Evolutionary conservation across 2,329 filamentous ascomycete genomes (phyloP).

Genomic region (Coleophoma eucalyptorum): DNA sequence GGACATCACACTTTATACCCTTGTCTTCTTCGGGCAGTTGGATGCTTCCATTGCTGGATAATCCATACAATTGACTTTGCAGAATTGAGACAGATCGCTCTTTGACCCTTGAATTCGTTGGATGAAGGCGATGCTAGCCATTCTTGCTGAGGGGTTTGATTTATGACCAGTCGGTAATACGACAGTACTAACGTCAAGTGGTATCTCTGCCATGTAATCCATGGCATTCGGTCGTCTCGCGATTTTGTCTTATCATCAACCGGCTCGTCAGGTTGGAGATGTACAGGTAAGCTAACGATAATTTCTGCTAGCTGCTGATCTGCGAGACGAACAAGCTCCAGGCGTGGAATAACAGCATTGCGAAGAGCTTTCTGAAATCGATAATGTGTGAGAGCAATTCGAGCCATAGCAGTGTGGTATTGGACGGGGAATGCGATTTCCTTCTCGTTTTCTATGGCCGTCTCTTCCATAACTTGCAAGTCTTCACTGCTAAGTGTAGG

Average conservation of each 20-base stretch:
- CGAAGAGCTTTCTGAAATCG: not conserved
- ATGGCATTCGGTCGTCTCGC: conserved; percentile 28
- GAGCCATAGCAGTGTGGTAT: not conserved
- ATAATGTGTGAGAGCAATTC: not conserved
- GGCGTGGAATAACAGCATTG: not conserved
- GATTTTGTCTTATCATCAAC: not conserved
- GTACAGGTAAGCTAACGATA: not conserved
- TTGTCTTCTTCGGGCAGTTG: too few species aligned
- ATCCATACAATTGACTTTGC: too few species aligned
- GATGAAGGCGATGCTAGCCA: not conserved
- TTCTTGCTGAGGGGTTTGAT: conserved; percentile 1
- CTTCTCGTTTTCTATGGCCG: not conserved
- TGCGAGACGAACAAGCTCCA: not conserved
- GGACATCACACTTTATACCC: too few species aligned
- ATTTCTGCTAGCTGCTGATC: not conserved
- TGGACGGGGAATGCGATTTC: not conserved
- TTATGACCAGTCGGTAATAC: conserved; percentile 1
- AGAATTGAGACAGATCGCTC: not conserved
- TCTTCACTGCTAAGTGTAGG: not conserved
- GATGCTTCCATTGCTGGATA: too few species aligned
- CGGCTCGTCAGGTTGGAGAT: not conserved
- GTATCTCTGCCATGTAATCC: conserved; percentile 47
- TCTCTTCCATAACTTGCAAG: not conserved
- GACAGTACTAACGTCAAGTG: not conserved
- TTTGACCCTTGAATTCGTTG: not conserved